phyloP scores from a whole-genome alignment of 2,329 filamentous ascomycete species.

The Aspergillus eucalypticola region DNA sequence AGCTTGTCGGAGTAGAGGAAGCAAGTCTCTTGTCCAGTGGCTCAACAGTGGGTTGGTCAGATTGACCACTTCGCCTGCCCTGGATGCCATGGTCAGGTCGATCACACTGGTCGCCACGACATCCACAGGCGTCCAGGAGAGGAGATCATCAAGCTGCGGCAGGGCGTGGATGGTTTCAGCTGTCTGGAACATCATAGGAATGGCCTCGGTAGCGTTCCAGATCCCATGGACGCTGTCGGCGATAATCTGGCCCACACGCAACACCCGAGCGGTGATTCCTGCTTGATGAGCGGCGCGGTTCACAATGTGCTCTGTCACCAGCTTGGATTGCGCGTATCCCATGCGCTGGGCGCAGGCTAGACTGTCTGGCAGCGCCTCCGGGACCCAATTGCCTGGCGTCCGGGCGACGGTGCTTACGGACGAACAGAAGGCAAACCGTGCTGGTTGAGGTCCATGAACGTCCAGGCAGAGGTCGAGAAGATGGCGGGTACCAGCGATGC shows the following conservation, averaged over 20 bases:
- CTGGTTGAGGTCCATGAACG: slow-evolving; percentile 14
- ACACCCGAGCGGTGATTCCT: slow-evolving; percentile 23
- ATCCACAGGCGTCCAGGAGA: slow-evolving; percentile 49
- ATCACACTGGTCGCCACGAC: slow-evolving; percentile 39
- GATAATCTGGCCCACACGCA: slow-evolving; percentile 36
- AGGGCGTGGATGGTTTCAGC: slow-evolving; percentile 47
- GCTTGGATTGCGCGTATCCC: slow-evolving; percentile 42
- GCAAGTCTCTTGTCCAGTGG: slow-evolving; percentile 46
- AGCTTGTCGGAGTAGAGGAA: slow-evolving; percentile 53
- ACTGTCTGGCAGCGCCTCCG: slow-evolving; percentile 35
- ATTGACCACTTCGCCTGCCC: slow-evolving; percentile 35
- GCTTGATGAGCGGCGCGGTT: slow-evolving; percentile 19
- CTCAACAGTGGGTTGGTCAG: slow-evolving; percentile 54
- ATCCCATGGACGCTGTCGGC: slow-evolving; percentile 27
- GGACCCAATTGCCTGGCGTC: slow-evolving; percentile 27
- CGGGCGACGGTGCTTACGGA: slow-evolving; percentile 47
- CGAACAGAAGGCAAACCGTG: slow-evolving; percentile 44
- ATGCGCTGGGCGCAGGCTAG: slow-evolving; percentile 40
- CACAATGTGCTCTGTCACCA: slow-evolving; percentile 36
- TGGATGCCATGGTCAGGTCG: slow-evolving; percentile 22
- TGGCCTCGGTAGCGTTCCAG: slow-evolving; percentile 36
- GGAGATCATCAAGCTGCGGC: slow-evolving; percentile 47
- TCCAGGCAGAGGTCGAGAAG: slow-evolving; percentile 40
- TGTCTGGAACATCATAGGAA: slow-evolving; percentile 53
- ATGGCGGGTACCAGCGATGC: slow-evolving; percentile 51